Conservation (phyloP, 2,329 filamentous ascomycete species). For the Alternaria sp. region DNA sequence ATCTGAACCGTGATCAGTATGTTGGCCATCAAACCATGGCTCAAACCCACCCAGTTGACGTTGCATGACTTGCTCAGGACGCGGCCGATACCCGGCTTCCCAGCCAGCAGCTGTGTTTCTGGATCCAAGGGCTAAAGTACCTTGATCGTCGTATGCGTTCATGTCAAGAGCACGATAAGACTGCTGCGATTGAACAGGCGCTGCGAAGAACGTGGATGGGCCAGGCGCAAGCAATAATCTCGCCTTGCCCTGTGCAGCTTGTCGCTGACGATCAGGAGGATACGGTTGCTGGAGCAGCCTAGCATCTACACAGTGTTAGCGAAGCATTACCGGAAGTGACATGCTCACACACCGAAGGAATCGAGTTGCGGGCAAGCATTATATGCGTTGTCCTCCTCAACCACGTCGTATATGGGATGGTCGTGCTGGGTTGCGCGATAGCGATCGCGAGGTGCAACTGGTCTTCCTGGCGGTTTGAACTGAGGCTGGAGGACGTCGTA, state of each 20-base stretch:
- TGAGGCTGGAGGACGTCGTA: slow-evolving; percentile 28
- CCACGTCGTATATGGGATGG: slow-evolving; percentile 27
- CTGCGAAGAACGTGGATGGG: slow-evolving; percentile 20
- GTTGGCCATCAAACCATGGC: not conserved
- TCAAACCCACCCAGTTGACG: slow-evolving; percentile 20
- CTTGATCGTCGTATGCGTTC: not conserved
- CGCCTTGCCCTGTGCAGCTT: slow-evolving; percentile 47
- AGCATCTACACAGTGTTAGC: slow-evolving; percentile 43
- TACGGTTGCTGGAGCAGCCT: slow-evolving; percentile 45
- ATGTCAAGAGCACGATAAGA: slow-evolving; percentile 4
- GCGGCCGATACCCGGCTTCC: slow-evolving; percentile 8
- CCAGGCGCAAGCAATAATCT: slow-evolving; percentile 51
- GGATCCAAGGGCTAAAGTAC: not conserved
- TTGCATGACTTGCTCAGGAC: slow-evolving; percentile 8
- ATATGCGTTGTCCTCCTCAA: slow-evolving; percentile 40
- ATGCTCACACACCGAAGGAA: slow-evolving; percentile 57
- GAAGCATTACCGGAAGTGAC: not conserved
- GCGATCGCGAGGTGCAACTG: slow-evolving; percentile 32
- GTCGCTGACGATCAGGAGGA: slow-evolving; percentile 42
- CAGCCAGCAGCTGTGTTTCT: slow-evolving; percentile 2
- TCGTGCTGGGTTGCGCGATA: slow-evolving; percentile 35
- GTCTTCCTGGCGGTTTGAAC: slow-evolving; percentile 19
- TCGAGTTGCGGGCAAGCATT: slow-evolving; percentile 49
- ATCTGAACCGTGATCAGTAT: slow-evolving; percentile 21
- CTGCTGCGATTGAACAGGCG: slow-evolving; percentile 16